These are phyloP conservation scores for Neofusicoccum cordaticola DNA, from an alignment of 2,329 filamentous ascomycete species.

Conservation along the genomic window DNA sequence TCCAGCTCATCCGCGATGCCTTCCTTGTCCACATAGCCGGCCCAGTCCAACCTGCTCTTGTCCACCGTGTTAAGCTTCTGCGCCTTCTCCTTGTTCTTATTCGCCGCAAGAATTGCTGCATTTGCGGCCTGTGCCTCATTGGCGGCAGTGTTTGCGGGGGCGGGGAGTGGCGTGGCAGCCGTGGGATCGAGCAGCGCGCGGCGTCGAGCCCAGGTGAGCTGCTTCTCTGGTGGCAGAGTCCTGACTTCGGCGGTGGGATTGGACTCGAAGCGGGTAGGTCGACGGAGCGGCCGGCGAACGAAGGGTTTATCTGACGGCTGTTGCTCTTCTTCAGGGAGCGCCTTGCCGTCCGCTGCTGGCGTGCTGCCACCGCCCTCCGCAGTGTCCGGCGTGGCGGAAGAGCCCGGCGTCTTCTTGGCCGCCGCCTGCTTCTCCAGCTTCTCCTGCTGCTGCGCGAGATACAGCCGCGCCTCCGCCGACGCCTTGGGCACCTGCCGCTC, in stretches of 20 bases:
- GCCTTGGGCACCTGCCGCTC: slow-evolving; percentile 64
- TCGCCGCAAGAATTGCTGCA: slow-evolving; percentile 23
- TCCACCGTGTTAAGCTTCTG: slow-evolving; percentile 66
- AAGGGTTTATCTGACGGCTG: slow-evolving; percentile 8
- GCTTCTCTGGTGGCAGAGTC: slow-evolving; percentile 43
- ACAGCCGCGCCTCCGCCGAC: slow-evolving; percentile 56
- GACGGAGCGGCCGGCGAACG: slow-evolving; percentile 41
- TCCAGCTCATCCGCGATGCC: slow-evolving; percentile 62
- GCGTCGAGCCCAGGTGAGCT: slow-evolving; percentile 39
- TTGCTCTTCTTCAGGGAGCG: not conserved
- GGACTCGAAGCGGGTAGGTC: slow-evolving; percentile 50
- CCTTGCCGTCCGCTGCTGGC: not conserved
- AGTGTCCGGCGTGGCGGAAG: slow-evolving; percentile 25
- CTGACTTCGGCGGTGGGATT: slow-evolving; percentile 49
- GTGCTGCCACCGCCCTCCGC: not conserved
- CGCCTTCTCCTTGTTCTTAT: slow-evolving; percentile 37
- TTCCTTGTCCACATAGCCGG: slow-evolving; percentile 59
- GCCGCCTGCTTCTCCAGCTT: slow-evolving; percentile 17
- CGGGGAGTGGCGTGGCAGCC: not conserved
- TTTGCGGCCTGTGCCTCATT: slow-evolving; percentile 30
- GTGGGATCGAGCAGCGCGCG: slow-evolving; percentile 1
- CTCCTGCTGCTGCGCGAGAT: slow-evolving; percentile 41
- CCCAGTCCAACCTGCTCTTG: slow-evolving; percentile 65
- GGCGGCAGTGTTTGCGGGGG: slow-evolving; percentile 22
- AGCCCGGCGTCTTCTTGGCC: slow-evolving; percentile 35